Percentiles rank a stretch among this genome's conserved stretches.
Conservation (phyloP, 257 asterid species). For the Handroanthus guayacan region DNA sequence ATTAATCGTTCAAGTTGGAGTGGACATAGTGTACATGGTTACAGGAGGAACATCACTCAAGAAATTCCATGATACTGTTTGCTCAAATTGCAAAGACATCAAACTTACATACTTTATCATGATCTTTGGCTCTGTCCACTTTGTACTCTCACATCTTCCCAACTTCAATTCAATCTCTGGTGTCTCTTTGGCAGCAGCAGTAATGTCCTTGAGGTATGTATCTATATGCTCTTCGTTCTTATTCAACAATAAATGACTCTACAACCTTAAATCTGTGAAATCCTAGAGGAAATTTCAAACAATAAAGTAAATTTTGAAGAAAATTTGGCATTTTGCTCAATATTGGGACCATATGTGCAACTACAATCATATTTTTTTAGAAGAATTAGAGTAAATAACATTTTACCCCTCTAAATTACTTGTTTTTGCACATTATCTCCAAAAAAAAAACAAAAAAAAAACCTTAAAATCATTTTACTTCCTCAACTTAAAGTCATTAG, state of each 20-base stretch:
- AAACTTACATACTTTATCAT: conserved; percentile 78
- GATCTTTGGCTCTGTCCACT: conserved; percentile 93
- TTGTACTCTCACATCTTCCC: conserved; percentile 92
- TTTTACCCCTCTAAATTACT: no score
- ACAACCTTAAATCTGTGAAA: neutral
- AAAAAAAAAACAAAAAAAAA: no score
- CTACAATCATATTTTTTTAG: no score
- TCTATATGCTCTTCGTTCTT: neutral
- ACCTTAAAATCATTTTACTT: no score
- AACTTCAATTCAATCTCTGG: conserved; percentile 92
- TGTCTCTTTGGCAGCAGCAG: conserved; percentile 90
- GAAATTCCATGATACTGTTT: conserved; percentile 68
- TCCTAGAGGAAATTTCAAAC: neutral
- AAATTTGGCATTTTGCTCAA: no score
- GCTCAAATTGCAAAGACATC: conserved; percentile 52
- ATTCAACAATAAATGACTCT: neutral
- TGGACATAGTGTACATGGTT: conserved; percentile 91
- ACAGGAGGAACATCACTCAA: conserved; percentile 86
- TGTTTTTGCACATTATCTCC: no score
- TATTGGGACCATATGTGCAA: no score
- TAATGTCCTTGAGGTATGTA: conserved; percentile 83
- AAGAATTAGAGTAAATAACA: no score
- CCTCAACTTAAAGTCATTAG: no score
- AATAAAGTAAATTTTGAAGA: no score
- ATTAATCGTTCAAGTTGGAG: conserved; percentile 79